Conservation (phyloP, 2,329 filamentous ascomycete genomes). For the Aspergillus calidoustus region DNA sequence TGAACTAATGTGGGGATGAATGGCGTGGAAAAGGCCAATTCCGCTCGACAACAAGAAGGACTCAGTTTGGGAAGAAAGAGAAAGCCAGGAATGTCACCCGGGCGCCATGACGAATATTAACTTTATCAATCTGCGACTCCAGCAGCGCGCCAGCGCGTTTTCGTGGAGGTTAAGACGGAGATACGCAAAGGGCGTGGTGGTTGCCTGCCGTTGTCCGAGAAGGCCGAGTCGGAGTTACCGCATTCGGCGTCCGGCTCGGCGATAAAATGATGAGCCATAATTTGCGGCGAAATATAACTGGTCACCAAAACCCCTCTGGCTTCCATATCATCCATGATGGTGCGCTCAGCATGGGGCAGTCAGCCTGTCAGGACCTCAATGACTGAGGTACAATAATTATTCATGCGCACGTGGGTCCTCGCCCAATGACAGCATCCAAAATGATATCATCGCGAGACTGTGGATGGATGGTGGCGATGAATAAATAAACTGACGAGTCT, state of each 20-base stretch:
- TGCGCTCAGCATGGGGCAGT: too few species aligned
- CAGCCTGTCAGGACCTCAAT: neutral
- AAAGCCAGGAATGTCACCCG: neutral
- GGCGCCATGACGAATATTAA: neutral
- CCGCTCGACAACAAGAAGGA: neutral
- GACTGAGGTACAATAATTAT: neutral
- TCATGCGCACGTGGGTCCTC: neutral
- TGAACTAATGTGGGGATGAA: neutral
- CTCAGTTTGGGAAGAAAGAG: neutral
- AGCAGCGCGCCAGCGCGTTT: neutral
- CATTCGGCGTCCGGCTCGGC: neutral
- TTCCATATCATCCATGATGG: too few species aligned
- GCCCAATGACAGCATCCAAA: neutral
- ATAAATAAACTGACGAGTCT: neutral
- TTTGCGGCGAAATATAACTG: neutral
- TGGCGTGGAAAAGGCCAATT: neutral
- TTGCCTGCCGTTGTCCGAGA: constrained; percentile 4
- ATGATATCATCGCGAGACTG: neutral
- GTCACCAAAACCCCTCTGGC: too few species aligned
- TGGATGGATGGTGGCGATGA: neutral
- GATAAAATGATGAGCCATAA: neutral
- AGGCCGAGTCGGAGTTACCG: constrained; percentile 13
- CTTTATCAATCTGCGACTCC: neutral
- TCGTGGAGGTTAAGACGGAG: neutral
- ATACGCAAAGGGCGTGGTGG: neutral